These are phyloP conservation scores for Diphasiastrum complanatum DNA, from an alignment of 83 land plant species.

Conservation along the genomic window DNA sequence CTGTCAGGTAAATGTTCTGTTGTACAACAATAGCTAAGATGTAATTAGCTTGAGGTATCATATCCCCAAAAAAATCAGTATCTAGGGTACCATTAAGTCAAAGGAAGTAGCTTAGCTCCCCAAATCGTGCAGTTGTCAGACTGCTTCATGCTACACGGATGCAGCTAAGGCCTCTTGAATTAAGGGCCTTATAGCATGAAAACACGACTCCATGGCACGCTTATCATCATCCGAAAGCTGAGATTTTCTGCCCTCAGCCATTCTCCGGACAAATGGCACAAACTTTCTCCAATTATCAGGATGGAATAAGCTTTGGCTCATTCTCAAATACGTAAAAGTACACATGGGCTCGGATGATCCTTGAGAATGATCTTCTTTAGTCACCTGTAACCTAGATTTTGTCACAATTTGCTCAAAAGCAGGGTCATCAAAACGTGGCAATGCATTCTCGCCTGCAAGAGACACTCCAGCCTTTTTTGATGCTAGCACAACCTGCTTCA, in stretches of 20 bases:
- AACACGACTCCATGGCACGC: slow-evolving; percentile 15
- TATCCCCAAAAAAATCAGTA: too few species aligned
- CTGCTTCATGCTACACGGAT: too few species aligned
- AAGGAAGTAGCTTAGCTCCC: too few species aligned
- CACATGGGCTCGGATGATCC: slow-evolving; percentile 30
- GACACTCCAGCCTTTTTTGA: slow-evolving; percentile 24
- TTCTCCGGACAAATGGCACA: slow-evolving; percentile 32
- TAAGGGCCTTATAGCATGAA: slow-evolving; percentile 30
- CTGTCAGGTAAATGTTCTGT: too few species aligned
- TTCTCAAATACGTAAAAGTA: slow-evolving; percentile 34
- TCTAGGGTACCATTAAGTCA: too few species aligned
- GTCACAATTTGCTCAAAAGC: slow-evolving; percentile 29
- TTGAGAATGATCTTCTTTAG: slow-evolving; percentile 13
- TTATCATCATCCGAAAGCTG: slow-evolving; percentile 28
- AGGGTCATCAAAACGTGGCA: slow-evolving; percentile 30
- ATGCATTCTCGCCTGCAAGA: slow-evolving; percentile 41
- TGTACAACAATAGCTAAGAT: too few species aligned
- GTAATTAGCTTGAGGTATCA: too few species aligned
- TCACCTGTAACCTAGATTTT: slow-evolving; percentile 27
- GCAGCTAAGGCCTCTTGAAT: slow-evolving; percentile 35
- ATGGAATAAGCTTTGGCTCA: slow-evolving; percentile 34
- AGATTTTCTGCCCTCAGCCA: slow-evolving; percentile 28
- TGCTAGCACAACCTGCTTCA: slow-evolving; percentile 31
- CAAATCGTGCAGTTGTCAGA: too few species aligned
- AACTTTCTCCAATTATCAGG: slow-evolving; percentile 37